Base-by-base conservation (phyloP, 495 filamentous ascomycete genomes). In the Podospora pseudopauciseta region DNA sequence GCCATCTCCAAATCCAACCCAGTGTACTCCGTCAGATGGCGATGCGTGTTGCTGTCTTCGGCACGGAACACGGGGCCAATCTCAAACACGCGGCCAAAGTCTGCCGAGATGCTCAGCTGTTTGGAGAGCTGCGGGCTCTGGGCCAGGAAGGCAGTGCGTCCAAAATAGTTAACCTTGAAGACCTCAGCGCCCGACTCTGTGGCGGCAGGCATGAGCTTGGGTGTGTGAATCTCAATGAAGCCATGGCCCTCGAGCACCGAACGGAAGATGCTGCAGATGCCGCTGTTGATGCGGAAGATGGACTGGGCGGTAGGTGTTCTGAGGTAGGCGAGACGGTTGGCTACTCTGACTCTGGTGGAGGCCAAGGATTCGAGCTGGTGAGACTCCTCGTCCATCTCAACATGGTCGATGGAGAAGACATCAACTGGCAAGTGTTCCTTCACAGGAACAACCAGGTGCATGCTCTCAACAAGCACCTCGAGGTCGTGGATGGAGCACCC, bases 41-140 rank as follows among this genome's bases (percentile, higher is more conserved):
- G 89, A 75, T 96, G 94, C 0, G 94, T 98, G 75, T 98, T 97
- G 77, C 92, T 96, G 79, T 98, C 93, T 80, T 98, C 94, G 2
- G 94, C 94, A 75, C 94, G 87, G 87, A 97, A 98, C n/a, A 98
- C 94, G 5, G 94, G 90, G 5, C 92, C 94, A 71, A 97, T 89
- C 75, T 97, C 94, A 74, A 92, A 97, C 7, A 98, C 94, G 56
- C 87, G 89, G 65, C 91, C 88, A 82, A 97, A 92, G 73, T 97
- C 94, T 73, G 93, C 90, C 19, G 93, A 93, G 65, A 98, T 93
- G 75, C 89, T 87, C 90, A 97, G 92, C 77, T 98, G 94, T 83
- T 98, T 98, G 76, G 92, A 91, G 28, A 98, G 80, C 78, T 98
- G 94, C 5, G 94, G 94, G 68, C 91, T 94, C 80, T 98, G 94